phyloP scores from a whole-genome alignment of 768 basidiomycete species.

The Lanmaoa rubissima region DNA sequence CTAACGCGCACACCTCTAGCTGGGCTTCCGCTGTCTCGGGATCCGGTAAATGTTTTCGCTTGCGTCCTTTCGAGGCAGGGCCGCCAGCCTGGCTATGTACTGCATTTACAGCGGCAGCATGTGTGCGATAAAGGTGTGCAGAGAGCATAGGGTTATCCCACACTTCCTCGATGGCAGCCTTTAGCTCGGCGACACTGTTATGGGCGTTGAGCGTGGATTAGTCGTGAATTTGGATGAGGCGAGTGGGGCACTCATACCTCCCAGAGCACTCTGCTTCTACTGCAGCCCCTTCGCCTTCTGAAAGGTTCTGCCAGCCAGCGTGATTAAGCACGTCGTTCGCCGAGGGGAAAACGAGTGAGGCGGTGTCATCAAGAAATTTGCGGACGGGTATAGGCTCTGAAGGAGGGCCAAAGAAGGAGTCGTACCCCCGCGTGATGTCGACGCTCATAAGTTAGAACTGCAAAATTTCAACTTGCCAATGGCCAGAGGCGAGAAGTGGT shows the following conservation, averaged over 20 bases:
- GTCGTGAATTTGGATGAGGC: neutral
- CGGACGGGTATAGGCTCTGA: slow-evolving; percentile 52
- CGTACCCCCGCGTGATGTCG: slow-evolving; percentile 34
- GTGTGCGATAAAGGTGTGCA: slow-evolving; percentile 52
- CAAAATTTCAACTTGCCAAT: neutral
- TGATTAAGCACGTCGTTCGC: slow-evolving; percentile 11
- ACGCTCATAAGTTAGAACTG: slow-evolving; percentile 10
- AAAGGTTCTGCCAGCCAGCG: slow-evolving; percentile 23
- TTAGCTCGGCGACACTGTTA: slow-evolving; percentile 55
- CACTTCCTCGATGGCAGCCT: slow-evolving; percentile 40
- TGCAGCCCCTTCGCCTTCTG: slow-evolving; percentile 27
- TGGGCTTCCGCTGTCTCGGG: slow-evolving; percentile 30
- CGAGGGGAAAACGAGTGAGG: slow-evolving; percentile 11
- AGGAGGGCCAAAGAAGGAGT: slow-evolving; percentile 62
- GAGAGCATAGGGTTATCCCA: slow-evolving; percentile 58
- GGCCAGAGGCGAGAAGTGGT: neutral
- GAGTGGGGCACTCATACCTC: slow-evolving; percentile 32
- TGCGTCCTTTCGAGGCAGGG: slow-evolving; percentile 25
- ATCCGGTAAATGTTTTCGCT: slow-evolving; percentile 35
- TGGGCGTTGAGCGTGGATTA: neutral
- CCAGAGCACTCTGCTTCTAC: slow-evolving; percentile 41
- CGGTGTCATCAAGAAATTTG: slow-evolving; percentile 41
- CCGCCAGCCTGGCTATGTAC: slow-evolving; percentile 37
- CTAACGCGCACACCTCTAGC: slow-evolving; percentile 47
- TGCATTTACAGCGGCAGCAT: slow-evolving; percentile 45